Conservation (phyloP, 768 basidiomycete species). For the Boletus pseudopeckii region DNA sequence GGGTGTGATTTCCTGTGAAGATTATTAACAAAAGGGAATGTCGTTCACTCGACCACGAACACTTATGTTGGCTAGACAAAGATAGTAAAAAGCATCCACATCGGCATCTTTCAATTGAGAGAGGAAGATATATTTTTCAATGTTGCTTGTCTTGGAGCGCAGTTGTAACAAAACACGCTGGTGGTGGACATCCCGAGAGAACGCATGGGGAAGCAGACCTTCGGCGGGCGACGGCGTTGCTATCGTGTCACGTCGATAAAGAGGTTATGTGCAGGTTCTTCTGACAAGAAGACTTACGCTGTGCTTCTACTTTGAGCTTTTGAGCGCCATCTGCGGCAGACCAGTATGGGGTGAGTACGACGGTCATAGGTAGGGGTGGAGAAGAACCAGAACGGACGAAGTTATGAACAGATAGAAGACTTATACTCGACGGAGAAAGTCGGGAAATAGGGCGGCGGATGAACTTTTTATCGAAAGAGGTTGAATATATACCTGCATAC, state of each 20-base stretch:
- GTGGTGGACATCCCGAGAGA: conserved; percentile 50
- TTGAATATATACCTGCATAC: neutral
- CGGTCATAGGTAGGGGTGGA: conserved; percentile 40
- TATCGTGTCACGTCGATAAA: conserved; percentile 19
- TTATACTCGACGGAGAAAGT: conserved; percentile 9
- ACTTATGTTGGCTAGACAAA: conserved; percentile 66
- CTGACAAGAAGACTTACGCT: conserved; percentile 37
- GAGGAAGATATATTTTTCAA: conserved; percentile 87
- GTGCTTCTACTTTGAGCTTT: conserved; percentile 58
- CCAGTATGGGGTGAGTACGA: conserved; percentile 70
- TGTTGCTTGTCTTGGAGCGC: conserved; percentile 65
- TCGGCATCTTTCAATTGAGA: conserved; percentile 71
- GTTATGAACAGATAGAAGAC: neutral
- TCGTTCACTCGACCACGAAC: conserved; percentile 6
- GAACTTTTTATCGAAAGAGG: neutral
- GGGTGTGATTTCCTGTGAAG: conserved; percentile 55
- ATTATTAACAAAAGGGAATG: neutral
- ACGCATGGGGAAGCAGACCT: conserved; percentile 60
- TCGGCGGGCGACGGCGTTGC: conserved; percentile 42
- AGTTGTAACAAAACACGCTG: conserved; percentile 66
- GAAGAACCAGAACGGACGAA: neutral
- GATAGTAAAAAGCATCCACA: conserved; percentile 70
- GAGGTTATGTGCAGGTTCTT: neutral
- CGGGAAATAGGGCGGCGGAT: neutral
- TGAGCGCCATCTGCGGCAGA: conserved; percentile 56